Conservation (phyloP, 2,329 filamentous ascomycete genomes). For the Didymella lethalis region DNA sequence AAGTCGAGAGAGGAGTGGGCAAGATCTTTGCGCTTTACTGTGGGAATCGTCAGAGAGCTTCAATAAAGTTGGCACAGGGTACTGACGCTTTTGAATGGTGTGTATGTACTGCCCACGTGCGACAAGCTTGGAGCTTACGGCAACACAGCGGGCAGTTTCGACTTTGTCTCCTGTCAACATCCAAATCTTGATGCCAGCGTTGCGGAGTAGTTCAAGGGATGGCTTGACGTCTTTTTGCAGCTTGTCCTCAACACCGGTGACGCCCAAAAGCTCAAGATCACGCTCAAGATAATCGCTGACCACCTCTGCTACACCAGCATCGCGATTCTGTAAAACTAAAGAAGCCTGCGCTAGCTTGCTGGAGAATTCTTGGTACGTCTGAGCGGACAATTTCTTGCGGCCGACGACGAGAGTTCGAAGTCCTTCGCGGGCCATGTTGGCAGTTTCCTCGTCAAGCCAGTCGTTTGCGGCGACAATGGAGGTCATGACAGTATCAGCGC, state of each 20-base stretch:
- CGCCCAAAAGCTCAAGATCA: constrained; percentile 91
- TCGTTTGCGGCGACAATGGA: constrained; percentile 94
- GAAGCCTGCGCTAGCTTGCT: constrained; percentile 79
- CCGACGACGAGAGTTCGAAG: constrained; percentile 93
- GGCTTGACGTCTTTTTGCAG: constrained; percentile 95
- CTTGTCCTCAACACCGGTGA: constrained; percentile 97
- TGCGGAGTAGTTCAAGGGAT: constrained; percentile 90
- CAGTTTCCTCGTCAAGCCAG: constrained; percentile 98
- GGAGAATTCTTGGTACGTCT: constrained; percentile 84
- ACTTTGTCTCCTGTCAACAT: constrained; percentile 99
- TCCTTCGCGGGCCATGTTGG: constrained; percentile 99
- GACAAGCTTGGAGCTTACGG: constrained; percentile 92
- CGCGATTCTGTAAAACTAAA: constrained; percentile 79
- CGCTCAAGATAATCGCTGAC: constrained; percentile 83
- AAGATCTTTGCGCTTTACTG: constrained; percentile 78
- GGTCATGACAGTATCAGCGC: constrained; percentile 98
- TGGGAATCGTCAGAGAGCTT: constrained; percentile 11
- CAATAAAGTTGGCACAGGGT: not conserved
- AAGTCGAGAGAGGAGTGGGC: constrained; percentile 91
- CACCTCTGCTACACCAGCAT: constrained; percentile 80
- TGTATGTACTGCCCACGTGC: constrained; percentile 94
- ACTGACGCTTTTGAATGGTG: constrained; percentile 75
- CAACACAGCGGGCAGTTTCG: constrained; percentile 95
- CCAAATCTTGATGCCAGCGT: constrained; percentile 99
- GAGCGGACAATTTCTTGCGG: constrained; percentile 80